Evolutionary conservation across 345 rosid genomes (phyloP).

Genomic region (Aurinia saxatilis): DNA sequence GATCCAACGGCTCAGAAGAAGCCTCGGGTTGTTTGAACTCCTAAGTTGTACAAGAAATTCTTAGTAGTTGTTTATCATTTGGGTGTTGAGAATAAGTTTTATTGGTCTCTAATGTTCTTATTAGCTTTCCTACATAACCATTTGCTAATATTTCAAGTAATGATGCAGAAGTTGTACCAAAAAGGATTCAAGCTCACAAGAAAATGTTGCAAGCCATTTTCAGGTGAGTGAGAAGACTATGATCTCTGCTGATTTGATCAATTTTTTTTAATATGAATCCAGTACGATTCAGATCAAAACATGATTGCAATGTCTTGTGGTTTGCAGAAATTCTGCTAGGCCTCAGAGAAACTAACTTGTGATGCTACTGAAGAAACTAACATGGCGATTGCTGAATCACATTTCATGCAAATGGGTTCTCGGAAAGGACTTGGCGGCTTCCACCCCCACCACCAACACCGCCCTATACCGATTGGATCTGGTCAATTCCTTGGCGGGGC

Average conservation of each 20-base stretch:
- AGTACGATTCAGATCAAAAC: too few relatives aligned
- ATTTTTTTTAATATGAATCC: too few relatives aligned
- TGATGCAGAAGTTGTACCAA: slow-evolving; percentile 87
- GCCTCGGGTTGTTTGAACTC: slow-evolving; percentile 83
- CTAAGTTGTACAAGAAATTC: slow-evolving; percentile 71
- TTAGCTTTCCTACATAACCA: not conserved
- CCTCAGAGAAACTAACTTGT: slow-evolving; percentile 10
- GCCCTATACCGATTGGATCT: slow-evolving; percentile 32
- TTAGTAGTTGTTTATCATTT: slow-evolving; percentile 64
- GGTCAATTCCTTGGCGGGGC: slow-evolving; percentile 44
- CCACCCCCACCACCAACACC: slow-evolving; percentile 16
- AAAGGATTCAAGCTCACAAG: slow-evolving; percentile 85
- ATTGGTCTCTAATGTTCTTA: not conserved
- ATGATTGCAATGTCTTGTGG: slow-evolving; percentile 1
- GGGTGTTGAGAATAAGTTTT: slow-evolving; percentile 70
- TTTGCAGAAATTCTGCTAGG: slow-evolving; percentile 16
- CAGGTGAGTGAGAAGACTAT: slow-evolving; percentile 43
- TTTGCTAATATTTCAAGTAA: slow-evolving; percentile 3
- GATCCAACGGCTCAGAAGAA: slow-evolving; percentile 67
- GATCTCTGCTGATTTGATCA: not conserved
- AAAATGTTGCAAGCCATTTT: slow-evolving; percentile 90
- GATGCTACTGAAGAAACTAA: slow-evolving; percentile 30
- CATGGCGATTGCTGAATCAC: slow-evolving; percentile 36
- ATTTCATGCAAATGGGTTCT: slow-evolving; percentile 48
- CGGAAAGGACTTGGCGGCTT: slow-evolving; percentile 43